Percentiles rank a stretch among this genome's conserved stretches.
phyloP scores from a whole-genome alignment of 1,284 basidiomycete species.

The Naganishia liquefaciens region DNA sequence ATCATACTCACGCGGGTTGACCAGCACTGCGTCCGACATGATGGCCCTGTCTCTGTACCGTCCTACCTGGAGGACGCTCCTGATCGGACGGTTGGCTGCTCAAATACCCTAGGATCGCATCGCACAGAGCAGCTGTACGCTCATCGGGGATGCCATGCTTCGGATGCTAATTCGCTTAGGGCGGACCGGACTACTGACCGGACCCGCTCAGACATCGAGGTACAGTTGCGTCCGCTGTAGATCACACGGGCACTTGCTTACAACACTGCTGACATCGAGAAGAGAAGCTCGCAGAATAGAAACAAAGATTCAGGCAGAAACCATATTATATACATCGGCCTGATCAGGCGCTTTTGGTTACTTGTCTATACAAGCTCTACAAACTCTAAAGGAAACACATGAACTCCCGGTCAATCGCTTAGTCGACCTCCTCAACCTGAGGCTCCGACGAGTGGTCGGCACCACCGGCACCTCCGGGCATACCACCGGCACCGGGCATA shows the following conservation, averaged over 20 bases:
- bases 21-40: constrained; percentile 45
- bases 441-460: constrained; percentile 61
- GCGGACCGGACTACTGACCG: neutral
- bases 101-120: neutral
- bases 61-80: neutral
- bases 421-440: constrained; percentile 63
- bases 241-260: too few species aligned
- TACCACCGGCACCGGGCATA: constrained; percentile 52
- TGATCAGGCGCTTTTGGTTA: constrained; percentile 18
- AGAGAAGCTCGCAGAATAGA: neutral
- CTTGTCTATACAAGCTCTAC: constrained; percentile 25
- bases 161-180: neutral
- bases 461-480: constrained; percentile 52
- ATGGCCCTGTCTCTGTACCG: neutral
- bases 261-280: constrained; percentile 7
- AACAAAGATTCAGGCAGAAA: neutral
- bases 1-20: constrained; percentile 76
- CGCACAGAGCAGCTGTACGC: too few species aligned
- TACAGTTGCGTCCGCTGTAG: too few species aligned
- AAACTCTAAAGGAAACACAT: constrained; percentile 1
- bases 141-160: too few species aligned
- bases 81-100: neutral
- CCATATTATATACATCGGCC: constrained; percentile 23
- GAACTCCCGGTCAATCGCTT: constrained; percentile 37
- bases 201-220: neutral